Evolutionary conservation across 2,329 filamentous ascomycete genomes (phyloP).

Genomic region (Claviceps sp.): DNA sequence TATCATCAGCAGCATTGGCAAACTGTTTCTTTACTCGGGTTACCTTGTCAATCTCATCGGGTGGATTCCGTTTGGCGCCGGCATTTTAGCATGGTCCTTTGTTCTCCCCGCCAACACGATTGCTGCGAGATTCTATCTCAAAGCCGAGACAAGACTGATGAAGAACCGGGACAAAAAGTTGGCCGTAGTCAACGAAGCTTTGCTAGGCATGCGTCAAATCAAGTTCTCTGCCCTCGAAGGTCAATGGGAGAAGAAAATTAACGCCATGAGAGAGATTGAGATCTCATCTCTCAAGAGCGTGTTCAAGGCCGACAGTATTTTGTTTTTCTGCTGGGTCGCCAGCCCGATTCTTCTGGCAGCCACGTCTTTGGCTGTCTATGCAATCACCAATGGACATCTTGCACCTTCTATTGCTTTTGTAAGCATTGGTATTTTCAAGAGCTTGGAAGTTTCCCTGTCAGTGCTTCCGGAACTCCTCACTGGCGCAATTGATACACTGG

Average conservation of each 20-base stretch:
- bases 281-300: conserved; percentile 52
- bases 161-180: conserved; percentile 63
- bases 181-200: conserved; percentile 60
- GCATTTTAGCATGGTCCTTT: conserved; percentile 48
- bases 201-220: conserved; percentile 71
- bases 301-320: conserved; percentile 48
- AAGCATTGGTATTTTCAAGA: conserved; percentile 58
- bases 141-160: conserved; percentile 57
- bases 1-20: conserved; percentile 48
- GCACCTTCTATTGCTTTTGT: conserved; percentile 67
- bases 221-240: conserved; percentile 68
- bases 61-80: conserved; percentile 53
- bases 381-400: conserved; percentile 46
- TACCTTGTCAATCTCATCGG: conserved; percentile 60
- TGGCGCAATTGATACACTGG: conserved; percentile 54
- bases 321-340: conserved; percentile 57
- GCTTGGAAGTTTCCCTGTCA: conserved; percentile 58
- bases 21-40: conserved; percentile 49
- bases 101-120: conserved; percentile 57
- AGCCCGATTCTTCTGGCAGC: conserved; percentile 63
- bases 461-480: conserved; percentile 62
- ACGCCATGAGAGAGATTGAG: conserved; percentile 49
- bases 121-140: conserved; percentile 50
- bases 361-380: conserved; percentile 56
- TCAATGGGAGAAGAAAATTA: conserved; percentile 61